Evolutionary conservation across 2,329 filamentous ascomycete genomes (phyloP), one percentile per base, ranked within the genome.

Genomic region (Alternaria viburni): DNA sequence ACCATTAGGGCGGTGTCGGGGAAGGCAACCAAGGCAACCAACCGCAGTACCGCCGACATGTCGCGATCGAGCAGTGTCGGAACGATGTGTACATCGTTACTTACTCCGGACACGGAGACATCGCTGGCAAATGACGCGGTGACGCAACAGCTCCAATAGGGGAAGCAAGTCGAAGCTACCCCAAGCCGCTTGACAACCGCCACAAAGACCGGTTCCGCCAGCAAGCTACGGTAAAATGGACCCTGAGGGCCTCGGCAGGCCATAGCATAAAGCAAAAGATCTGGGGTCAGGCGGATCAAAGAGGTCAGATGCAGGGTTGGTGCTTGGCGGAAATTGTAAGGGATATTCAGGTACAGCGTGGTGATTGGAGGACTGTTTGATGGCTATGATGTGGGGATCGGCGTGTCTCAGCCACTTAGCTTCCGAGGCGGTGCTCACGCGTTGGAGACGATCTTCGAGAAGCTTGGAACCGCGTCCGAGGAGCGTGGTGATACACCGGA

Each of bases 351-450:
- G 77, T 77, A 79, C 77, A 56, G 25, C 13, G 12, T 13, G 23
- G 36, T 75, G 70, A 77, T 78, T 78, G 70, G 76, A n/a, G 44
- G 52, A n/a, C 12, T 8, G 44, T 65, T 66, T 66, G 62, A 62
- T 54, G 46, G 50, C 59, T 64, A 77, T 76, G 74, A 77, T 77
- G 74, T 64, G 47, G 66, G 61, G 71, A 75, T 77, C 72, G 68
- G 67, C 71, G 58, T 52, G 43, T 28, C 23, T 32, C 57, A 63
- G 69, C 69, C 73, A 76, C 69, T 66, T 54, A 64, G 52, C 51
- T 62, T 36, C 60, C 60, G 57, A 41, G 41, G 45, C 36, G 51
- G 36, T 60, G 57, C 61, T 60, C 45, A 59, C 52, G 52, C 32
- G 57, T 32, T 43, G 43, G 43, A 30, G 49, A 50, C 12, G 47